Base-by-base conservation (phyloP, 495 filamentous ascomycete species). In the Penicillium pancosmium region DNA sequence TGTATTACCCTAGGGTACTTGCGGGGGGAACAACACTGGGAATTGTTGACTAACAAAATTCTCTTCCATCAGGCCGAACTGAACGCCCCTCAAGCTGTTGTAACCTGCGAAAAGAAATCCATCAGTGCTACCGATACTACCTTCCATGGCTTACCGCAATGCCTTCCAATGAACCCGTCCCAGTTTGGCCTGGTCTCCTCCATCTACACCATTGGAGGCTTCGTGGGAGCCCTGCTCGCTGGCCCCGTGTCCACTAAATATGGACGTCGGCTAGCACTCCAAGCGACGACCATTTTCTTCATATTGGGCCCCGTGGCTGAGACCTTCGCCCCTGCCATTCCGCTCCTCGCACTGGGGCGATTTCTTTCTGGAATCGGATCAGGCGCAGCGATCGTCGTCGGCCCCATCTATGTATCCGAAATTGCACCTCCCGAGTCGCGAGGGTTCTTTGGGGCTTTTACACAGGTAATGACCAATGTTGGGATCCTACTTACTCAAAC, bases 361-460 rank as follows among this genome's bases (percentile, higher is more conserved):
- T 79, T 95, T 18, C 71, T 98, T 12, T 87, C 89, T 5, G 94
- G 94, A 7, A 61, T 96, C 3, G 94, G 89, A 6, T 89, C 92
- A 8, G 94, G 95, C 7, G 89, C 91, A 6, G 83, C 91, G 8
- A 89, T 92, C 9, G 94, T 98, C 21, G 88, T 96, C n/a, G 91
- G 94, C 0, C 94, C 94, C n/a, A 85, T 98, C 33, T 98, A 93
- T 73, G 89, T 98, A 57, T 91, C 91, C 16, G 95, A 98, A 71
- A 80, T 96, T 16, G 89, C 92, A 0, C 94, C 93, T 15, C 89
- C 89, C 0, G 74, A 75, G 4, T 82, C 89, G 50, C 87, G 88
- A 43, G 95, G 95, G 2, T 85, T 92, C 56, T 97, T 96, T 67
- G 94, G 95, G 8, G 87, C 89, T 15, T 87, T 95, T 64, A 98